phyloP scores from a whole-genome alignment of 148 eudicot species.

The Chenopodium suecicum region DNA sequence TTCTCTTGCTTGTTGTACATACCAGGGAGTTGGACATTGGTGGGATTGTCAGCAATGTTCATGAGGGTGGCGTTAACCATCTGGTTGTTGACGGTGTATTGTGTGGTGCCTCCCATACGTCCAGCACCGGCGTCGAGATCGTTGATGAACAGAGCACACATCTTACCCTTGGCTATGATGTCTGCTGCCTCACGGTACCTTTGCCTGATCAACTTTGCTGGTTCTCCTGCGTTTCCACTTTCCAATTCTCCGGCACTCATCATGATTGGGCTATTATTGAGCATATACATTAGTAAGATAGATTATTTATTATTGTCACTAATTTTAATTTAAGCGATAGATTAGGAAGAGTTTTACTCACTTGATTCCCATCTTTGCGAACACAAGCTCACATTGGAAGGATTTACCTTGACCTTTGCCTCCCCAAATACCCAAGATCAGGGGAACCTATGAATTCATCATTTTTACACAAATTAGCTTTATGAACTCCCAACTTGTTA shows the following conservation, averaged over 20 bases:
- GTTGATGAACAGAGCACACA: constrained; percentile 87
- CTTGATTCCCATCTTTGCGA: constrained; percentile 96
- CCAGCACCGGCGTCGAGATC: constrained; percentile 97
- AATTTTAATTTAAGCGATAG: not conserved
- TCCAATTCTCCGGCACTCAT: constrained; percentile 98
- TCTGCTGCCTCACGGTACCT: constrained; percentile 94
- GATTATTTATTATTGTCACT: too few species aligned
- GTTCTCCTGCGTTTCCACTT: constrained; percentile 99
- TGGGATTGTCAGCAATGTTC: constrained; percentile 95
- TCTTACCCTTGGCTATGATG: constrained; percentile 82
- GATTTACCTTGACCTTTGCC: constrained; percentile 99
- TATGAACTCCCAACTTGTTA: not conserved
- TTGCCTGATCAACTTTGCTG: constrained; percentile 86
- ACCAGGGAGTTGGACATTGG: constrained; percentile 92
- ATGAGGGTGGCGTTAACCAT: constrained; percentile 96
- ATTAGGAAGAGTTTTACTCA: constrained; percentile 30
- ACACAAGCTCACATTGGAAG: constrained; percentile 95
- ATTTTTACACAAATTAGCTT: not conserved
- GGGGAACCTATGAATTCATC: constrained; percentile 55
- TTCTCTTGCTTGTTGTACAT: constrained; percentile 96
- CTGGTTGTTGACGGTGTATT: constrained; percentile 94
- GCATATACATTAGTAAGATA: not conserved
- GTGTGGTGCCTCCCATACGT: constrained; percentile 90
- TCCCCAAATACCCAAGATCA: constrained; percentile 97
- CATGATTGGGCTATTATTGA: constrained; percentile 70